Evolutionary conservation across 805 yeast species (phyloP).

Genomic region (Zygoascus bituminiphila): DNA sequence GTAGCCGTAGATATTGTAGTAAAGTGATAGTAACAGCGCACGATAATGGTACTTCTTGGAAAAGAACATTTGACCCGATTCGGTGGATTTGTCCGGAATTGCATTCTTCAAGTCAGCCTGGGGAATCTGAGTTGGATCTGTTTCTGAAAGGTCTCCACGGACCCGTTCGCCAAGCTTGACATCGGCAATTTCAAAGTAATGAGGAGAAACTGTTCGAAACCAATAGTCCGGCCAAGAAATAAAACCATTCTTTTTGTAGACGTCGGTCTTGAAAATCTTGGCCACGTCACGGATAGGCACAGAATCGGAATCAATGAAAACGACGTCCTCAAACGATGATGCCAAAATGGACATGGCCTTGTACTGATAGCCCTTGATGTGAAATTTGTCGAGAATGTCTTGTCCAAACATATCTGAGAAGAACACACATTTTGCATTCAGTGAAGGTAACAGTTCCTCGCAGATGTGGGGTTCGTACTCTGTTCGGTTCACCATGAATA

Average conservation of each 20-base stretch:
- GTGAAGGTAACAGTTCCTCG: constrained; percentile 48
- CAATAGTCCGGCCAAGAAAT: constrained; percentile 83
- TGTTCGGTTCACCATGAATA: constrained; percentile 59
- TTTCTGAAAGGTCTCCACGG: constrained; percentile 31
- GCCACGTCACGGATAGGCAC: constrained; percentile 62
- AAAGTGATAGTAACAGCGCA: constrained; percentile 50
- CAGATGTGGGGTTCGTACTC: constrained; percentile 72
- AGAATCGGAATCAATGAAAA: constrained; percentile 70
- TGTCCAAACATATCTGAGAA: constrained; percentile 55
- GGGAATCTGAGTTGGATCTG: constrained; percentile 32
- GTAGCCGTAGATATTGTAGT: constrained; percentile 61
- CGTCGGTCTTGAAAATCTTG: constrained; percentile 46
- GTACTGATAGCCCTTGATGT: constrained; percentile 57
- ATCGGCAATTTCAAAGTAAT: constrained; percentile 60
- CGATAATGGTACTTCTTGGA: constrained; percentile 50
- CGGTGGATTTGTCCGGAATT: constrained; percentile 61
- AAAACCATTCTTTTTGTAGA: constrained; percentile 44
- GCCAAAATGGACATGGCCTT: constrained; percentile 63
- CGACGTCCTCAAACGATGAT: constrained; percentile 63
- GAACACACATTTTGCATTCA: constrained; percentile 61
- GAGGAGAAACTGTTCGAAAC: constrained; percentile 75
- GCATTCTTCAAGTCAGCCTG: constrained; percentile 61
- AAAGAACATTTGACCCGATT: constrained; percentile 58
- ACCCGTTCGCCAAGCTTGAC: constrained; percentile 37
- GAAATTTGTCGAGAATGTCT: constrained; percentile 38